Conservation (phyloP, 139 green algal species). For the Micromonas pusilla region DNA sequence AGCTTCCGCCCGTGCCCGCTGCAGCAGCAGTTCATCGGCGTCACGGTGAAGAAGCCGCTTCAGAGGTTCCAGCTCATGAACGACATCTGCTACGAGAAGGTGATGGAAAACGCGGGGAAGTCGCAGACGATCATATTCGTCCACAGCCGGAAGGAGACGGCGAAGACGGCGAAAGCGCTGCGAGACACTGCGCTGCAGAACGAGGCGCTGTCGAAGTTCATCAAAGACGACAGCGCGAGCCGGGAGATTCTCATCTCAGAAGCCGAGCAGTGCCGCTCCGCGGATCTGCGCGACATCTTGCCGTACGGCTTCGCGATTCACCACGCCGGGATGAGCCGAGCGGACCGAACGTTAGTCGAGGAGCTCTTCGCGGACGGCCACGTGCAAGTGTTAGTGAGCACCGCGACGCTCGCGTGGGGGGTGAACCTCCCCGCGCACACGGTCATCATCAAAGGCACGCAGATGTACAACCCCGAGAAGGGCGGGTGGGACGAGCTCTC, state of each 20-base stretch:
- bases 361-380: slow-evolving; percentile 95
- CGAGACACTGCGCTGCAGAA: slow-evolving; percentile 41
- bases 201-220: slow-evolving; percentile 59
- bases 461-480: slow-evolving; percentile 94
- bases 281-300: slow-evolving; percentile 82
- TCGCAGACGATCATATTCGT: slow-evolving; percentile 97
- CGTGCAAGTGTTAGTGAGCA: slow-evolving; percentile 91
- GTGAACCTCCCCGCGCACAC: slow-evolving; percentile 98
- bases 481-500: slow-evolving; percentile 82
- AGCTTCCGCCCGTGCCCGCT: slow-evolving; percentile 80
- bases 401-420: slow-evolving; percentile 94
- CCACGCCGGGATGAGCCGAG: slow-evolving; percentile 88
- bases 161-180: slow-evolving; percentile 70
- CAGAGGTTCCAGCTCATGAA: slow-evolving; percentile 98
- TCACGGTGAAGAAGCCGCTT: slow-evolving; percentile 95
- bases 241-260: slow-evolving; percentile 85
- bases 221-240: slow-evolving; percentile 69
- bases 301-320: slow-evolving; percentile 95
- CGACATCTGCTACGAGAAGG: slow-evolving; percentile 94
- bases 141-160: slow-evolving; percentile 96
- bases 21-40: slow-evolving; percentile 91
- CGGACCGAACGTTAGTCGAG: slow-evolving; percentile 90
- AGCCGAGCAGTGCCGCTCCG: slow-evolving; percentile 67
- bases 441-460: slow-evolving; percentile 98
- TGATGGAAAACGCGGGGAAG: slow-evolving; percentile 80